Evolutionary conservation across 208 protist genomes (phyloP), one percentile per base, ranked within the genome.

Genomic region (Acanthamoeba culbertsoni): DNA sequence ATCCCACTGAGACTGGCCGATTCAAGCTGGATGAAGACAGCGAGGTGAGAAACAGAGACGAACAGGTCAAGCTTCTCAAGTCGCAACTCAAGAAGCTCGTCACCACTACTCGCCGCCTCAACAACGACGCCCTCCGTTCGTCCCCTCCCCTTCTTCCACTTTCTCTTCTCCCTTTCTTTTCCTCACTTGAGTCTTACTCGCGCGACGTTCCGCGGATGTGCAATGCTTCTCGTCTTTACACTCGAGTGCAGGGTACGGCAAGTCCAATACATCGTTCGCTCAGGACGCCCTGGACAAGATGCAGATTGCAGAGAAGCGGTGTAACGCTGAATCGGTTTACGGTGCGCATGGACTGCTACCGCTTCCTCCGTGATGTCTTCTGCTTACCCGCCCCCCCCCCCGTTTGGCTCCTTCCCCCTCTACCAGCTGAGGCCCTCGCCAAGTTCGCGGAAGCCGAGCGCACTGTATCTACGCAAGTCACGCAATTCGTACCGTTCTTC

Each of bases 211-310:
- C 8, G 59, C 59, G 23, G 0, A 46, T 77, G 65, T 10, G 31
- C 28, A 33, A n/a, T 68, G 28, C 14, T n/a, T 31, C 59, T 37
- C 59, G 59, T 68, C 26, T 10, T n/a, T 37, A n/a, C 31, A n/a
- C 28, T 10, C 31, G 59, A 10, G 68, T 77, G 68, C 37, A 82
- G 71, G 71, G 10, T 55, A 82, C 71, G 23, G 8, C 71, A 82
- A 82, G 71, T 23, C 43, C 42, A 82, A 55, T 43, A 53, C 28
- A 4, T 23, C 43, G 18, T 82, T 82, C 23, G 71, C 45, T 0
- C 43, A 82, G 71, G 63, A 73, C 23, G 71, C 23, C 2, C n/a
- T 82, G 71, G 71, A 82, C 71, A 82, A 82, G 71, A 18, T 82
- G 42, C 71, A 82, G 40, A 82, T 82, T 10, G 71, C 71, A 2